Evolutionary conservation across 805 yeast genomes (phyloP), one percentile per base, ranked within the genome.

Genomic region (Wickerhamomyces silvicola): DNA sequence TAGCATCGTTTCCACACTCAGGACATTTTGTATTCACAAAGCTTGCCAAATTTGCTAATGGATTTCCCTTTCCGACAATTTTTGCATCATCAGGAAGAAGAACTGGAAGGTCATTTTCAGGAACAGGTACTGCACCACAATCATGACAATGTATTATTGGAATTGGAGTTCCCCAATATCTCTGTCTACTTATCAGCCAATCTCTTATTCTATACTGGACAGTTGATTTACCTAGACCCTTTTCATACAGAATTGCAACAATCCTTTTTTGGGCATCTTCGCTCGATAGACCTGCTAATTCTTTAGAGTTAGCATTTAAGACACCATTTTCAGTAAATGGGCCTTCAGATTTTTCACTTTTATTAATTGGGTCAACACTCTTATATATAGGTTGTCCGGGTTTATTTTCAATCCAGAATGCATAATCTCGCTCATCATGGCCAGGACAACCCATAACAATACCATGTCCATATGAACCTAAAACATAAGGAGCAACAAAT

Each of bases 361-460:
- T 32, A 12, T 34, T 35, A 3, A 27, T 22, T 5, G 56, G 48
- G 1, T 45, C 42, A 6, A 47, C 30, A n/a, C 46, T 37, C 15
- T 42, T 41, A 3, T 28, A 35, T 22, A 24, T 45, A 18, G 36
- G 38, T 29, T 17, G 37, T 19, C 52, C 49, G 0, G 81, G 80
- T 48, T 64, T 66, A 50, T 83, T 83, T 27, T 60, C 49, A 4
- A 52, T 45, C 96, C 97, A 90, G 51, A 92, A 90, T 7, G 68
- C 83, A 45, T 52, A 74, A 50, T 92, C 98, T 39, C 97, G 69
- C 27, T 65, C 62, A 56, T 92, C 97, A 55, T 88, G 97, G 0
- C 82, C 95, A 2, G 98, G 98, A 47, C 94, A 85, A 2, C 98
- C 98, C 97, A 92, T 90, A 1, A 90, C 97, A 1, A 95, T 95